Evolutionary conservation across 257 asterid genomes (phyloP).

Genomic region (Scutellaria barbata): DNA sequence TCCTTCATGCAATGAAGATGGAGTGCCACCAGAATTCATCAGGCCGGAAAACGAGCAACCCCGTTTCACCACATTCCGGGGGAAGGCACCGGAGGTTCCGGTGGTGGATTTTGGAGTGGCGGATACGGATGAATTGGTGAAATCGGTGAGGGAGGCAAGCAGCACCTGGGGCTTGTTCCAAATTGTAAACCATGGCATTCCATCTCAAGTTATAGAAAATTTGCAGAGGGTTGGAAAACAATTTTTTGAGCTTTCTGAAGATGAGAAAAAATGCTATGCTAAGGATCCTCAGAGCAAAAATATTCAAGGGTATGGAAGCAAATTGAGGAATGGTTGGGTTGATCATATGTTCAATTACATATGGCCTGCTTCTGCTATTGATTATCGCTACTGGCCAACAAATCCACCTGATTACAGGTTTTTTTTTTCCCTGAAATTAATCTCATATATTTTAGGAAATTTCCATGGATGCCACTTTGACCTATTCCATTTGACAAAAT

Average conservation of each 20-base stretch:
- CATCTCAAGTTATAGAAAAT: conserved; percentile 38
- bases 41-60: conserved; percentile 56
- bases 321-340: conserved; percentile 61
- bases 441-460: too few relatives aligned
- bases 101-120: conserved; percentile 44
- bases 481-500: too few relatives aligned
- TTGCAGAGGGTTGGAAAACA: conserved; percentile 47
- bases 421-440: background rate
- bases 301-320: conserved; percentile 64
- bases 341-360: conserved; percentile 66
- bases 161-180: conserved; percentile 51
- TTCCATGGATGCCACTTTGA: too few relatives aligned
- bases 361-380: conserved; percentile 59
- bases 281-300: conserved; percentile 42
- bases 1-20: conserved; percentile 12
- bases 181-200: conserved; percentile 53
- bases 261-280: conserved; percentile 43
- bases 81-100: conserved; percentile 40
- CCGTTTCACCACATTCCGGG: conserved; percentile 44
- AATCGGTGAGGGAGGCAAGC: conserved; percentile 39
- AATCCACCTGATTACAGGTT: conserved; percentile 67
- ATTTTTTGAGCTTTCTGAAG: conserved; percentile 49
- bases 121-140: conserved; percentile 11
- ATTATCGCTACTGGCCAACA: conserved; percentile 62
- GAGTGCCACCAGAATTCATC: conserved; percentile 51